Base-by-base conservation (phyloP, 352 stramenopile genomes). In the Globisporangium carolinianum region DNA sequence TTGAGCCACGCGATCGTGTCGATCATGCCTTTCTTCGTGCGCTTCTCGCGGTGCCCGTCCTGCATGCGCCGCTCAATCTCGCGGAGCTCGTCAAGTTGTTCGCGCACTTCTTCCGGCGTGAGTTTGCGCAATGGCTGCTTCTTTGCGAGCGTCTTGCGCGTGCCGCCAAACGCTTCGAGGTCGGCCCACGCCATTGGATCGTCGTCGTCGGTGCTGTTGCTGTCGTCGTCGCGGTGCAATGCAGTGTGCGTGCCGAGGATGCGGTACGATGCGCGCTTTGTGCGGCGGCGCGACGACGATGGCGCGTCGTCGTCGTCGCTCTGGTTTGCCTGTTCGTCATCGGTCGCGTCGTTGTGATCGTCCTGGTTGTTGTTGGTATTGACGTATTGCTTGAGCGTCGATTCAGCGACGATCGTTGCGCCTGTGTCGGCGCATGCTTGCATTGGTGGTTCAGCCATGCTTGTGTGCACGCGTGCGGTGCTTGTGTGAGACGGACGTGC, bases 1-100 rank as follows among this genome's bases (percentile, higher is more conserved):
- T 88, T 81, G 11, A 91, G 73, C 81, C 80, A 90, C 49, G 66
- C 67, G 52, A 90, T 82, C 55, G 80, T 90, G 47, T 88, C 70
- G 24, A 79, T 57, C 57, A 90, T 58, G 42, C 73, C 75, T 14
- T 68, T 66, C 56, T 71, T 79, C 11, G 66, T 63, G 15, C 53
- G 58, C 53, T 68, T 68, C 51, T 72, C 58, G 43, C 54, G 54
- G 9, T 18, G 46, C 36, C 15, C 35, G 17, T 61, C 52, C 3
- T 32, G n/a, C 62, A 64, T 61, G 14, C 49, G 47, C 17, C 46
- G 57, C 18, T 65, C 62, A 5, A 68, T 55, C 52, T 64, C 57
- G 6, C 61, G 38, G 3, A 65, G 49, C 57, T 65, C 62, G 15
- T 48, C 36, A 24, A 65, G 53, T 37, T 65, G 62, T 36, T 57